These are phyloP conservation scores for Mytilinidion resinicola DNA, from an alignment of 495 filamentous ascomycete species.

Conservation along the genomic window DNA sequence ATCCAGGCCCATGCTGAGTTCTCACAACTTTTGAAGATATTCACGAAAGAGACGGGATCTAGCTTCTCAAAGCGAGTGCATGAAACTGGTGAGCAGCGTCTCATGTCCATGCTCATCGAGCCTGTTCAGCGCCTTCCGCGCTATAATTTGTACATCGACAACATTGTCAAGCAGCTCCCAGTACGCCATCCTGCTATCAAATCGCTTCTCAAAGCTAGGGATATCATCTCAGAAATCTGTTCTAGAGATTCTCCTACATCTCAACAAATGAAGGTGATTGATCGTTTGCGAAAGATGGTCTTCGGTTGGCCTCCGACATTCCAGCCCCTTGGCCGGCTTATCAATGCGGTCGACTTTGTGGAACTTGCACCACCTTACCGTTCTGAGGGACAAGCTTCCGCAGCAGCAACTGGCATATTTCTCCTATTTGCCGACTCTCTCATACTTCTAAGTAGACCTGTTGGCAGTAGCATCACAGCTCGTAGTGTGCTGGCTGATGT, in stretches of 20 bases:
- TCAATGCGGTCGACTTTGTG: constrained; percentile 75
- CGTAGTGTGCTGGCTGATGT: constrained; percentile 75
- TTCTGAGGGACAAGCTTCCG: constrained; percentile 32
- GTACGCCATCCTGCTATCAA: constrained; percentile 75
- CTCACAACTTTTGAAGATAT: constrained; percentile 66
- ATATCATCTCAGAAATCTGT: constrained; percentile 92
- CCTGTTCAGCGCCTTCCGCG: constrained; percentile 91
- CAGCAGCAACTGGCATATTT: constrained; percentile 59
- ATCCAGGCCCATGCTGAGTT: constrained; percentile 80
- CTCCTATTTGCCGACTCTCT: constrained; percentile 80
- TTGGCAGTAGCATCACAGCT: constrained; percentile 57
- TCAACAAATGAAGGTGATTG: constrained; percentile 63
- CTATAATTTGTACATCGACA: constrained; percentile 93
- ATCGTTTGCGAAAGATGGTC: constrained; percentile 66
- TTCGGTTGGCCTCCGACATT: constrained; percentile 72
- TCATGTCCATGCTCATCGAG: constrained; percentile 92
- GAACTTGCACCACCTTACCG: constrained; percentile 72
- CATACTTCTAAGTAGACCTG: constrained; percentile 64
- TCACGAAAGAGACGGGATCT: constrained; percentile 65
- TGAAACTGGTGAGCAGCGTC: constrained; percentile 79
- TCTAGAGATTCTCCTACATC: constrained; percentile 65
- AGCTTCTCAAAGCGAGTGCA: constrained; percentile 73
- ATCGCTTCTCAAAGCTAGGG: constrained; percentile 72
- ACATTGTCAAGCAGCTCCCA: constrained; percentile 78
- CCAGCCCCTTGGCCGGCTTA: constrained; percentile 68